Conservation (phyloP, 768 basidiomycete genomes). For the Mycena rebaudengoi region DNA sequence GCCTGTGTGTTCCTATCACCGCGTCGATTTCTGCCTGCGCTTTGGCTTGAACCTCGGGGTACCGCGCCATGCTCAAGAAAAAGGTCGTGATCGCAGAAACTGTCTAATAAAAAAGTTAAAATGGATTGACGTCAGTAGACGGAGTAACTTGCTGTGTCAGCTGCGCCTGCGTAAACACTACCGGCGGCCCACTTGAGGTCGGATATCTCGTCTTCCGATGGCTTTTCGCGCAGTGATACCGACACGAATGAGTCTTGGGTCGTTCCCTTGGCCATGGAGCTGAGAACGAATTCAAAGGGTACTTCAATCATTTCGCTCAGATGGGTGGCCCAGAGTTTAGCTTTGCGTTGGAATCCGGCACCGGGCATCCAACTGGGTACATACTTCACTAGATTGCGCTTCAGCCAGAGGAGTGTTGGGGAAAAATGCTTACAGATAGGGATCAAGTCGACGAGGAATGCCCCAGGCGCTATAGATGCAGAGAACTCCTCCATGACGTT, state of each 20-base stretch:
- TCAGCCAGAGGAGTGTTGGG: background rate
- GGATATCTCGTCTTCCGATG: background rate
- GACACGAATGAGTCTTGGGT: slow-evolving; percentile 13
- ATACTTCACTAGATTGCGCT: slow-evolving; percentile 49
- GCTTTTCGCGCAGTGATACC: background rate
- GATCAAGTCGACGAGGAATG: slow-evolving; percentile 45
- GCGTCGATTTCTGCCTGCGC: slow-evolving; percentile 40
- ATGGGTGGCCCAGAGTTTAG: slow-evolving; percentile 41
- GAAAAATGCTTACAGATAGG: slow-evolving; percentile 34
- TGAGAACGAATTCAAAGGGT: slow-evolving; percentile 37
- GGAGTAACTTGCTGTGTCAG: slow-evolving; percentile 27
- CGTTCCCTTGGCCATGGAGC: background rate
- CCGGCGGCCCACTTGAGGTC: slow-evolving; percentile 20
- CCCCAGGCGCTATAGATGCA: slow-evolving; percentile 28
- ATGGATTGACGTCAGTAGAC: no score
- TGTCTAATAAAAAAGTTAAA: slow-evolving; percentile 18
- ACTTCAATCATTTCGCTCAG: slow-evolving; percentile 41
- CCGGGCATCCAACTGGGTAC: slow-evolving; percentile 55
- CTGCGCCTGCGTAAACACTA: slow-evolving; percentile 27
- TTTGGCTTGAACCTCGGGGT: slow-evolving; percentile 35
- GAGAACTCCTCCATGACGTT: slow-evolving; percentile 26
- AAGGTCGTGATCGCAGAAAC: slow-evolving; percentile 29
- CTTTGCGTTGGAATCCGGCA: slow-evolving; percentile 48
- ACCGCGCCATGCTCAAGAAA: slow-evolving; percentile 35
- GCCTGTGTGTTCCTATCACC: slow-evolving; percentile 35